Percentiles rank a stretch among this genome's conserved stretches.
phyloP scores from a whole-genome alignment of 106 monocot genomes.

The Dendrobium huoshanense region DNA sequence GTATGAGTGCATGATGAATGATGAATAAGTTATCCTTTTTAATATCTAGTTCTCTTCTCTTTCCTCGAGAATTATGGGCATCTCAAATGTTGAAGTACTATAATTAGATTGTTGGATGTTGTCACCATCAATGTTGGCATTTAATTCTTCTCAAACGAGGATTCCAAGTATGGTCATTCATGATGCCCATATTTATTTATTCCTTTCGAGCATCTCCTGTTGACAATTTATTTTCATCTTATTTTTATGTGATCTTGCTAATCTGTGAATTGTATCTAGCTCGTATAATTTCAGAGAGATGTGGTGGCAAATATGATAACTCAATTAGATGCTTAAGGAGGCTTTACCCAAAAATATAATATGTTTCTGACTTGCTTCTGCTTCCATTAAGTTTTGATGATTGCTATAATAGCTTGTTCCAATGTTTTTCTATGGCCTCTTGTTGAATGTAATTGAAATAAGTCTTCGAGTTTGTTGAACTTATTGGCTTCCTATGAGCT shows the following conservation, averaged over 20 bases:
- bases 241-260: background rate
- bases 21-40: too few relatives aligned
- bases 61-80: too few relatives aligned
- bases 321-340: constrained; percentile 2
- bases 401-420: too few relatives aligned
- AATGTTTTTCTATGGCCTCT: too few relatives aligned
- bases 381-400: background rate
- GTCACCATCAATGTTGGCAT: background rate
- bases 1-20: too few relatives aligned
- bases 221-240: background rate
- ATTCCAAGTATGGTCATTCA: background rate
- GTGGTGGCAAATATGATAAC: background rate
- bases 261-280: background rate
- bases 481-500: too few relatives aligned
- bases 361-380: background rate
- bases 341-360: background rate
- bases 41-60: too few relatives aligned
- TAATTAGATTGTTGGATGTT: too few relatives aligned
- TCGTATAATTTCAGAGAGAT: background rate
- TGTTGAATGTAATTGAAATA: too few relatives aligned
- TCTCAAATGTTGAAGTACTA: too few relatives aligned
- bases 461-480: too few relatives aligned
- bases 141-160: constrained; percentile 9
- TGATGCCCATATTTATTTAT: background rate
- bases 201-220: constrained; percentile 5